Evolutionary conservation across 441 rosid genomes (phyloP), one percentile per base, ranked within the genome.

Genomic region (Croton setiger): DNA sequence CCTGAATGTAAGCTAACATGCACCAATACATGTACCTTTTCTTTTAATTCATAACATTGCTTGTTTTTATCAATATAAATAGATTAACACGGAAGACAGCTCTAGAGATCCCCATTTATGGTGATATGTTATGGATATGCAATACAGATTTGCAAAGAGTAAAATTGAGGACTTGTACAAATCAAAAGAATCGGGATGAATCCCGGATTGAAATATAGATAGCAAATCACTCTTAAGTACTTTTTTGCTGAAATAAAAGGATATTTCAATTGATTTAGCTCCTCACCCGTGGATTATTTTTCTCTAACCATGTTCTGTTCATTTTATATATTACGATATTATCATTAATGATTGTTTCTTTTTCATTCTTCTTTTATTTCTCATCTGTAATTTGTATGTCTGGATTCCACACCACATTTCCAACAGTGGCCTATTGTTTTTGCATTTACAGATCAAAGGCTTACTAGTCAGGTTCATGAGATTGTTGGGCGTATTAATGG

Each of bases 401-500:
- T 75, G 54, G 59, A 35, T 39, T 43, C 31, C n/a, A 27, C 21
- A 43, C 20, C 21, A 27, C n/a, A 11, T 61, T 39, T 47, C 47
- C 69, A 39, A 13, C 44, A 43, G 55, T 27, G 51, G 51, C 63
- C 66, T 15, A 11, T 62, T 57, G 18, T 63, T 72, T 45, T 69
- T 41, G 63, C 43, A 36, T 69, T 62, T 62, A 58, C 83, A 88
- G 95, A 88, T 80, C 95, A 87, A 75, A 88, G 75, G 75, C 92
- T 88, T 64, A 84, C 92, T 20, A 87, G 95, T 80, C 92, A 88
- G 74, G 95, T 88, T 61, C 95, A 88, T 75, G 92, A 88, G 81
- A 88, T 88, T 72, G 95, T 87, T 59, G 92, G 90, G 53, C 88
- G 95, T 69, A 88, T 88, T 56, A 88, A 88, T 79, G 95, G 95